A percentile compares a stretch with the other conserved stretches of the same genome.
These are phyloP conservation scores for Saccharomyces hybrid DNA, from an alignment of 1,139 yeast species.

Conservation along the genomic window DNA sequence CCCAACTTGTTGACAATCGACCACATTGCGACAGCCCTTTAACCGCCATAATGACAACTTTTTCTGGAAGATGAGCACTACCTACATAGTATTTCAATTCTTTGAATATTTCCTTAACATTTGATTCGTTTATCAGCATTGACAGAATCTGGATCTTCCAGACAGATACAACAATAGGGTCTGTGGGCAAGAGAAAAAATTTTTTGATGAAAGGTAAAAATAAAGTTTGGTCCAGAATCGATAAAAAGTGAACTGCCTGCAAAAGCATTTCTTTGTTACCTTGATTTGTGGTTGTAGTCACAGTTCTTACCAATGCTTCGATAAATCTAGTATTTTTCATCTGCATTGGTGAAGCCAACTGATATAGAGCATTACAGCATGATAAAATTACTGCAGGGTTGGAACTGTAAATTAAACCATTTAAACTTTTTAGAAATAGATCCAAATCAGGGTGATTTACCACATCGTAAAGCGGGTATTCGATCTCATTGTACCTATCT, in stretches of 20 bases:
- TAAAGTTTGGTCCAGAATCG: slow-evolving; percentile 36
- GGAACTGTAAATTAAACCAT: slow-evolving; percentile 40
- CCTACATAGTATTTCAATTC: slow-evolving; percentile 64
- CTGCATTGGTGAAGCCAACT: slow-evolving; percentile 46
- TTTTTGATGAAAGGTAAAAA: slow-evolving; percentile 44
- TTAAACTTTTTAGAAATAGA: slow-evolving; percentile 40
- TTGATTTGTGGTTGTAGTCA: slow-evolving; percentile 28
- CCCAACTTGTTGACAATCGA: slow-evolving; percentile 34
- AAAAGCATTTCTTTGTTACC: slow-evolving; percentile 38
- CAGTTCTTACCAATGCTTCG: slow-evolving; percentile 41
- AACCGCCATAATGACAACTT: slow-evolving; percentile 48
- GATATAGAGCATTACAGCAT: slow-evolving; percentile 46
- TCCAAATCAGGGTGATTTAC: slow-evolving; percentile 50
- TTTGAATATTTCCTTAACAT: slow-evolving; percentile 45
- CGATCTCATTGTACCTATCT: slow-evolving; percentile 34
- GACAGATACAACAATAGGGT: slow-evolving; percentile 40
- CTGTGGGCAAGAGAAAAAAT: slow-evolving; percentile 58
- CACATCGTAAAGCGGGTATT: slow-evolving; percentile 37
- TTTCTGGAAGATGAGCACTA: slow-evolving; percentile 30
- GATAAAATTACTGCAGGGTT: slow-evolving; percentile 60
- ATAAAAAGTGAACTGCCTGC: slow-evolving; percentile 39
- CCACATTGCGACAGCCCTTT: slow-evolving; percentile 52
- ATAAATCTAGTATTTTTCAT: slow-evolving; percentile 45
- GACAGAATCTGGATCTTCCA: slow-evolving; percentile 62
- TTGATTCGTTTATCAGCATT: slow-evolving; percentile 45